Conservation (phyloP, 1,284 basidiomycete genomes). For the Moesziomyces sp. region DNA sequence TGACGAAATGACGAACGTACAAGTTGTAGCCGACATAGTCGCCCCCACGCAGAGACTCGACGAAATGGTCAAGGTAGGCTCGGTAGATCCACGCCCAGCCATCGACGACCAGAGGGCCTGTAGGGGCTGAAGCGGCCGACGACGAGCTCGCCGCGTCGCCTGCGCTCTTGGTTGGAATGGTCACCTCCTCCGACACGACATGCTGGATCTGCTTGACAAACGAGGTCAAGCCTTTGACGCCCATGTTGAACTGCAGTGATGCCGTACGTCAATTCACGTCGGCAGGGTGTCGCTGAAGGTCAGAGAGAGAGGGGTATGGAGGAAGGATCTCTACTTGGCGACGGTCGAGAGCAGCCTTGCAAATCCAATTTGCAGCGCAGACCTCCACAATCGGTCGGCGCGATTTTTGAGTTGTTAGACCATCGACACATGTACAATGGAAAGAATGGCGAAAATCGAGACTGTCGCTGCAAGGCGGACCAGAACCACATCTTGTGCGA, state of each 20-base stretch:
- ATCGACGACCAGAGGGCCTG: slow-evolving; percentile 48
- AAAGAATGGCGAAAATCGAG: too few relatives aligned
- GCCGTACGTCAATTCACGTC: not conserved
- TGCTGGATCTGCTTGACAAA: slow-evolving; percentile 40
- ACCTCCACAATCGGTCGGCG: slow-evolving; percentile 2
- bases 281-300: not conserved
- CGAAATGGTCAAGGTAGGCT: slow-evolving; percentile 45
- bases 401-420: not conserved
- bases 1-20: slow-evolving; percentile 25
- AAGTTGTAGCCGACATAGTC: slow-evolving; percentile 44
- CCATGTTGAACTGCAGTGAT: slow-evolving; percentile 21
- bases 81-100: slow-evolving; percentile 59
- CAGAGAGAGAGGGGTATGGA: not conserved
- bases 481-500: too few relatives aligned
- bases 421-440: too few relatives aligned
- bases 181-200: slow-evolving; percentile 41
- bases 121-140: slow-evolving; percentile 3
- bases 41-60: slow-evolving; percentile 44
- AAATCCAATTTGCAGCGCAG: not conserved
- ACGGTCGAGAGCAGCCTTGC: too few relatives aligned
- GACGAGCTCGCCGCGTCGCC: slow-evolving; percentile 1
- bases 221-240: slow-evolving; percentile 52
- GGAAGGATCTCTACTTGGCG: not conserved
- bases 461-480: too few relatives aligned
- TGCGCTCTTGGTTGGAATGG: slow-evolving; percentile 9